Base-by-base conservation (phyloP, 345 rosid species). In the Erodium maritimum region DNA sequence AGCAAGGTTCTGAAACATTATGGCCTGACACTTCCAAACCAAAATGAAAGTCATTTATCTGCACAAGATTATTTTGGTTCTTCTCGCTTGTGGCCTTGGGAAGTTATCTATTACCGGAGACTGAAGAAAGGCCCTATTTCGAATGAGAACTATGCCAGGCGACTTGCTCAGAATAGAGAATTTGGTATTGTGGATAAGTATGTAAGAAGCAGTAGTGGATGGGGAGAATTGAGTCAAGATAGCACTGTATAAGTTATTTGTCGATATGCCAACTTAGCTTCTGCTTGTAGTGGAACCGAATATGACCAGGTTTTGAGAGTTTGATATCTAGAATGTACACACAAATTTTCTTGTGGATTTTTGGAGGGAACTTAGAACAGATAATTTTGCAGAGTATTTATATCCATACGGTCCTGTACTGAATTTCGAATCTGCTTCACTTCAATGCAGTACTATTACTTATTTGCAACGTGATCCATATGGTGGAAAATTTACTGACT, bases 31-130 rank as follows among this genome's bases (percentile, higher is more conserved):
- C 61, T 59, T 20, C 71, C 62, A 5, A 69, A 65, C 45, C 77
- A 71, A 58, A 67, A 53, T 61, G 59, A 60, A 61, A 76, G 46
- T 69, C 61, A 65, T 58, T 58, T 71, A 20, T 34, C 69, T 17
- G 64, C 55, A 3, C 75, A 71, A 20, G 64, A 56, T 29, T 79
- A 71, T 66, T 79, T 76, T 63, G 79, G 79, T 57, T 71, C 72
- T 69, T 67, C 77, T 62, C 68, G 79, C 62, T 51, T 76, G 64
- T 79, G 83, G 80, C 84, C 79, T 1, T 79, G 81, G 79, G 75
- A 76, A 54, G 59, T 73, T 21, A 54, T 79, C 23, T 65, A 65
- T 53, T 69, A 69, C 54, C 73, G 82, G 67, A 78, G 81, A 62
- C 74, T 73, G 76, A 81, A 78, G 64, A 78, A 75, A 61, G 79